Conservation (phyloP, 1,284 basidiomycete species). For the Rhodotorula mucilaginosa region DNA sequence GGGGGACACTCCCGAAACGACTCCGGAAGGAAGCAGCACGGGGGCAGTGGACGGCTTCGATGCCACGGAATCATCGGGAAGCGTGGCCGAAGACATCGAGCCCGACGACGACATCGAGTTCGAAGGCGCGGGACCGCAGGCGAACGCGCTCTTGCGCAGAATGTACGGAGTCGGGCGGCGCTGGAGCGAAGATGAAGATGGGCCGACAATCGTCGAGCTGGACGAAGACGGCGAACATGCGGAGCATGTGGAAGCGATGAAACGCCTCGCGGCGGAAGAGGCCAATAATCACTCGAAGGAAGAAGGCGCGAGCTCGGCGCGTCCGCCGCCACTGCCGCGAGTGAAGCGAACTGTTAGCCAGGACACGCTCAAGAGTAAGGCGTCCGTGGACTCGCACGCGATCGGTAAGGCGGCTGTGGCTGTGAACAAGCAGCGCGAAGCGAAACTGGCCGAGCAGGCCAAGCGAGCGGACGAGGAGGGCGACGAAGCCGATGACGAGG, state of each 20-base stretch:
- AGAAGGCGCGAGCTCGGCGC: neutral
- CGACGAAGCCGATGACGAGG: slow-evolving; percentile 35
- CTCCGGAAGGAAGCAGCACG: neutral
- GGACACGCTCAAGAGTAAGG: neutral
- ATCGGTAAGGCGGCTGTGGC: neutral
- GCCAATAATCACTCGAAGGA: neutral
- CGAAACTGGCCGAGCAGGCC: slow-evolving; percentile 2
- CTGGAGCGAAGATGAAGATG: slow-evolving; percentile 23
- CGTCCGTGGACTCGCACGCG: neutral
- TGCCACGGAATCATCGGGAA: slow-evolving; percentile 10
- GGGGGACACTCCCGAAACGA: neutral
- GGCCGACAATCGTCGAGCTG: neutral
- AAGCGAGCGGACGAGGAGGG: slow-evolving; percentile 2
- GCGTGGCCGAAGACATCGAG: neutral
- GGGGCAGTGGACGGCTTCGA: neutral
- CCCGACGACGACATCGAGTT: slow-evolving; percentile 27
- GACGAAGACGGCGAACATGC: slow-evolving; percentile 3
- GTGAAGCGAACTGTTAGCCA: slow-evolving; percentile 1
- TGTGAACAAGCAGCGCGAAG: slow-evolving; percentile 1
- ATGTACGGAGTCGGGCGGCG: slow-evolving; percentile 34
- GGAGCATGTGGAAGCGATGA: neutral
- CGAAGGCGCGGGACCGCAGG: slow-evolving; percentile 34
- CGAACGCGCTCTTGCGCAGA: slow-evolving; percentile 26
- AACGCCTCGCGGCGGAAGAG: neutral
- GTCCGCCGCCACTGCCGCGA: neutral